Base-by-base conservation (phyloP, 2,329 filamentous ascomycete species). In the Neofusicoccum ribis region DNA sequence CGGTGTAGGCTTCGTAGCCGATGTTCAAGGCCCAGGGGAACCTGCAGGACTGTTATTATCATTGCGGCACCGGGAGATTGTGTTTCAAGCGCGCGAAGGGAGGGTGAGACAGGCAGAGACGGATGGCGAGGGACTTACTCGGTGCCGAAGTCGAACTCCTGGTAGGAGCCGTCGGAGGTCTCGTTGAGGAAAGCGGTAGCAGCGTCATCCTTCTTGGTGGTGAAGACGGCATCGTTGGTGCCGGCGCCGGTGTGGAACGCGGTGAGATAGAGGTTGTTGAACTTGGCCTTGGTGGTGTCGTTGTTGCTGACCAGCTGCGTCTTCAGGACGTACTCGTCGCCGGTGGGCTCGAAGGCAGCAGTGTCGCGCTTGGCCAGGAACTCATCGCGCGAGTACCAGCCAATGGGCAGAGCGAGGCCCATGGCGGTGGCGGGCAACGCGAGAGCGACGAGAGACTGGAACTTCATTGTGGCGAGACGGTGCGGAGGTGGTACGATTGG, bases 191-290 rank as follows among this genome's bases (percentile, higher is more conserved):
- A 67, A 11, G 34, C 66, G 39, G 47, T 46, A 23, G 39, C 47
- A 23, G 49, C 56, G 36, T 7, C 20, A 11, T 17, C n/a, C 41
- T 44, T 43, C 49, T 43, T 23, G 41, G 50, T 8, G 12, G 39
- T 37, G 50, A 67, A 47, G 49, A 67, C 51, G 27, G 63, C 65
- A 58, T 65, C 63, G 63, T 65, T 65, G 49, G 54, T 47, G 51
- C 58, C 63, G 27, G 66, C 66, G 43, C 66, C 66, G 20, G 64
- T 67, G 63, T 65, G 66, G 41, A 51, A 65, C 20, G 66, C 59
- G 27, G 47, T 39, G 17, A 67, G 43, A 47, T 63, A 67, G 50
- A 67, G 63, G 50, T 46, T 39, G 63, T 63, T 52, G 64, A 51
- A 63, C 12, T 59, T 50, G 41, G 56, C 31, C 49, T 63, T 60